A percentile compares a stretch with the other conserved stretches of the same genome.
These are phyloP conservation scores for Durotheca rogersii DNA, from an alignment of 495 filamentous ascomycete genomes.

Conservation along the genomic window DNA sequence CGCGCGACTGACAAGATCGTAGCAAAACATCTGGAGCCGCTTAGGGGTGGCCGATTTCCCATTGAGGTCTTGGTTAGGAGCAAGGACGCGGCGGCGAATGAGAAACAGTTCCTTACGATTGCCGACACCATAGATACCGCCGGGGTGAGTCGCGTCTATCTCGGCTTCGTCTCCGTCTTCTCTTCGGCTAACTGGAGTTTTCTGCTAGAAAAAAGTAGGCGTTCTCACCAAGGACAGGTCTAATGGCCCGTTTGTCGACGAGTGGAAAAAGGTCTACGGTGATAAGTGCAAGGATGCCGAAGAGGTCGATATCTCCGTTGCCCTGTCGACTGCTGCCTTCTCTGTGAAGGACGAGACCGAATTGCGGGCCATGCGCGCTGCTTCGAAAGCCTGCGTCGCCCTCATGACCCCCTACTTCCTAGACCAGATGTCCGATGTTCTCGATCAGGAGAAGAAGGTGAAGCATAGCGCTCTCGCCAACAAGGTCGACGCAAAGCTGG, in stretches of 20 bases:
- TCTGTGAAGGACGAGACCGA: slow-evolving; percentile 97
- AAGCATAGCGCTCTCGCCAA: slow-evolving; percentile 79
- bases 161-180: neutral
- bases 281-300: slow-evolving; percentile 80
- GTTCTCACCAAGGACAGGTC: slow-evolving; percentile 79
- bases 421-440: slow-evolving; percentile 92
- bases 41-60: slow-evolving; percentile 88
- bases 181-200: slow-evolving; percentile 3
- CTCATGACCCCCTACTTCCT: slow-evolving; percentile 92
- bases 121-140: slow-evolving; percentile 80
- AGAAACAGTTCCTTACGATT: slow-evolving; percentile 80
- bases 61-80: slow-evolving; percentile 85
- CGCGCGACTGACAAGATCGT: slow-evolving; percentile 28
- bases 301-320: slow-evolving; percentile 81
- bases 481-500: slow-evolving; percentile 86
- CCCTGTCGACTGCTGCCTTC: slow-evolving; percentile 78
- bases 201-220: slow-evolving; percentile 80
- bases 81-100: slow-evolving; percentile 86
- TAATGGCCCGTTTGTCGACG: slow-evolving; percentile 86
- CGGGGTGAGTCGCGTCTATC: slow-evolving; percentile 63
- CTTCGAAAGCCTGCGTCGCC: slow-evolving; percentile 87
- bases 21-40: slow-evolving; percentile 91
- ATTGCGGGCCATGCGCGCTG: slow-evolving; percentile 88
- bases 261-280: slow-evolving; percentile 83
- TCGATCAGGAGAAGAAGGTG: slow-evolving; percentile 95